phyloP scores from a whole-genome alignment of 2,329 filamentous ascomycete genomes.

The Thelonectria discophora region DNA sequence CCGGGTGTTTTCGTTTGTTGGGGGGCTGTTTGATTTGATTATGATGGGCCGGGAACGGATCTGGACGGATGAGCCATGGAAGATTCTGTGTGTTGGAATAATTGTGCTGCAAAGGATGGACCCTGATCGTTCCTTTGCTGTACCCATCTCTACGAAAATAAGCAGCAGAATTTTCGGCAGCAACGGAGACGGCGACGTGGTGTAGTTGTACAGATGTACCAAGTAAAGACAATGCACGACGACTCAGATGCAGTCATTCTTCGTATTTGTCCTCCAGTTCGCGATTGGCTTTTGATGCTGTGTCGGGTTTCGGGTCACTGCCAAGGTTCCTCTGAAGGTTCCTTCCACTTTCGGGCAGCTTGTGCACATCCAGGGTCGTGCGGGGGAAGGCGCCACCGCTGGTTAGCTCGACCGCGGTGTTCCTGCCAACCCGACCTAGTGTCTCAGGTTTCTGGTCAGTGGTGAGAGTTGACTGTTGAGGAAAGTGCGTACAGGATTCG shows the following conservation, averaged over 20 bases:
- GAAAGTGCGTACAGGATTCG: constrained; percentile 1
- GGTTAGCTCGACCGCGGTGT: constrained; percentile 10
- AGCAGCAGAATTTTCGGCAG: too few relatives aligned
- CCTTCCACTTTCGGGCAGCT: constrained; percentile 2
- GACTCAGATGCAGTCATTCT: not conserved
- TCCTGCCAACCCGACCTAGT: constrained; percentile 1
- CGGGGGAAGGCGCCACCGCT: constrained; percentile 22
- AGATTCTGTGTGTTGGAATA: constrained; percentile 2
- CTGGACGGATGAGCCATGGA: not conserved
- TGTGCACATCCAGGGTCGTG: constrained; percentile 15
- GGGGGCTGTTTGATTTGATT: not conserved
- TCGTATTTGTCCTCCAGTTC: not conserved
- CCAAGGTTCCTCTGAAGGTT: not conserved
- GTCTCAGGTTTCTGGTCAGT: constrained; percentile 24
- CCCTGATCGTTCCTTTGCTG: not conserved
- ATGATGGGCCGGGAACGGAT: constrained; percentile 1
- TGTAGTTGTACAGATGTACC: not conserved
- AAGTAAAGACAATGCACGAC: not conserved
- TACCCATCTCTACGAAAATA: too few relatives aligned
- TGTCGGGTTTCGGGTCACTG: not conserved
- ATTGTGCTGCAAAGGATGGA: not conserved
- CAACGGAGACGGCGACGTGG: too few relatives aligned
- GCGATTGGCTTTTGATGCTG: too few relatives aligned
- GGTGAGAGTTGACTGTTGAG: constrained; percentile 1
- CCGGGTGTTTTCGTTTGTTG: not conserved